Evolutionary conservation across 371 early-diverging fungal genomes (phyloP).

Genomic region (Dichotomocladium elegans): DNA sequence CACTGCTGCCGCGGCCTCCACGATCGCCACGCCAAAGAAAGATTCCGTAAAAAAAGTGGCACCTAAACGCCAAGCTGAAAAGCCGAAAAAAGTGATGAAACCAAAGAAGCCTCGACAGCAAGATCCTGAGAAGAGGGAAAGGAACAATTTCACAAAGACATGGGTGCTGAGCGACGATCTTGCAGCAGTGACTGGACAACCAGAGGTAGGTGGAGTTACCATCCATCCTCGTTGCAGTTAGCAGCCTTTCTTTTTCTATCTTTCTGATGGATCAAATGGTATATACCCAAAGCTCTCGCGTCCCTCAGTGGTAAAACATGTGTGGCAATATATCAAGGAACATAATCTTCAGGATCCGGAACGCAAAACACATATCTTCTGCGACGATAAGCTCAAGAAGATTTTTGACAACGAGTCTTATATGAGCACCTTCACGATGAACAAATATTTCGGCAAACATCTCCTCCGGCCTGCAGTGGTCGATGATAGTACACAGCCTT

Average conservation of each 20-base stretch:
- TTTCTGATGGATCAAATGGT: not conserved
- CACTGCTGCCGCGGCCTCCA: not conserved
- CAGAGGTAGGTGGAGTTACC: slow-evolving; percentile 16
- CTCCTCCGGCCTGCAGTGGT: slow-evolving; percentile 13
- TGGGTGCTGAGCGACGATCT: slow-evolving; percentile 25
- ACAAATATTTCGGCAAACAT: slow-evolving; percentile 36
- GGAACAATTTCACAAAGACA: slow-evolving; percentile 19
- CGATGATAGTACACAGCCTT: not conserved
- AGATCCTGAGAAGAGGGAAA: slow-evolving; percentile 7
- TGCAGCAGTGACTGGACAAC: slow-evolving; percentile 20
- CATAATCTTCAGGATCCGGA: slow-evolving; percentile 42
- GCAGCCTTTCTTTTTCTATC: not conserved
- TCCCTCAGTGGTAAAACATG: slow-evolving; percentile 37
- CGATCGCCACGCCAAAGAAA: not conserved
- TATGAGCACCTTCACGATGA: slow-evolving; percentile 34
- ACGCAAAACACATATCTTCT: slow-evolving; percentile 30
- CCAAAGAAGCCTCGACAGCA: slow-evolving; percentile 2
- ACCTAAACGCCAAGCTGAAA: slow-evolving; percentile 3
- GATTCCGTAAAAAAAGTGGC: not conserved
- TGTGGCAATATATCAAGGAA: slow-evolving; percentile 49
- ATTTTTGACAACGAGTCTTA: slow-evolving; percentile 22
- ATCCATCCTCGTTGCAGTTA: not conserved
- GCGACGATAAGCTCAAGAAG: slow-evolving; percentile 30
- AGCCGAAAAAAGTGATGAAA: slow-evolving; percentile 8
- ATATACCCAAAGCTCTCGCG: slow-evolving; percentile 22